Evolutionary conservation across 495 filamentous ascomycete species (phyloP).

Genomic region (Hypoxylon crocopeplum): DNA sequence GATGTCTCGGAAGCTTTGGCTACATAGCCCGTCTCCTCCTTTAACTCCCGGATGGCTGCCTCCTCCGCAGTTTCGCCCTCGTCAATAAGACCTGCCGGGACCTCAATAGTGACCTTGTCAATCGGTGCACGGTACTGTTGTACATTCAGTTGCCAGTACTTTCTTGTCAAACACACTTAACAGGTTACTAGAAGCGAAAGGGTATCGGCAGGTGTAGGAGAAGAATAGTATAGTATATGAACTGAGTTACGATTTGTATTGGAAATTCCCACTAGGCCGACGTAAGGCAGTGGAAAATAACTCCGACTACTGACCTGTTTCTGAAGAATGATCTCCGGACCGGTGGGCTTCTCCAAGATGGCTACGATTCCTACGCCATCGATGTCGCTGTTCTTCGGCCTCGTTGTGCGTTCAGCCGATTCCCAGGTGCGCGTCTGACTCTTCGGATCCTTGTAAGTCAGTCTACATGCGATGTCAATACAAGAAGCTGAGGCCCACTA

Average conservation of each 20-base stretch:
- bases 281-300: not conserved
- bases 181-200: no score
- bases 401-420: conserved; percentile 77
- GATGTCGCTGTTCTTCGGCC: conserved; percentile 71
- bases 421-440: conserved; percentile 79
- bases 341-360: conserved; percentile 75
- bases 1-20: conserved; percentile 71
- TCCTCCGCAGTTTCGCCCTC: conserved; percentile 78
- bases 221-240: no score
- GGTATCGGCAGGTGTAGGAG: no score
- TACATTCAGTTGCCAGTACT: no score
- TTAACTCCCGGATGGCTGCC: conserved; percentile 86
- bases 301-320: conserved; percentile 62
- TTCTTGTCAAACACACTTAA: no score
- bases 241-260: no score
- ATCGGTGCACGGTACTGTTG: conserved; percentile 76
- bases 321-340: conserved; percentile 80
- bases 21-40: conserved; percentile 92
- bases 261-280: no score
- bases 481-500: not conserved
- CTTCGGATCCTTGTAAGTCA: conserved; percentile 75
- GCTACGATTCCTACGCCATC: conserved; percentile 93
- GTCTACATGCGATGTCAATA: conserved; percentile 50
- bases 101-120: conserved; percentile 77
- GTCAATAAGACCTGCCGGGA: conserved; percentile 88